Evolutionary conservation across 176 grass and related monocot species (phyloP), one percentile per base, ranked within the genome.

Genomic region (Avena sativa): DNA sequence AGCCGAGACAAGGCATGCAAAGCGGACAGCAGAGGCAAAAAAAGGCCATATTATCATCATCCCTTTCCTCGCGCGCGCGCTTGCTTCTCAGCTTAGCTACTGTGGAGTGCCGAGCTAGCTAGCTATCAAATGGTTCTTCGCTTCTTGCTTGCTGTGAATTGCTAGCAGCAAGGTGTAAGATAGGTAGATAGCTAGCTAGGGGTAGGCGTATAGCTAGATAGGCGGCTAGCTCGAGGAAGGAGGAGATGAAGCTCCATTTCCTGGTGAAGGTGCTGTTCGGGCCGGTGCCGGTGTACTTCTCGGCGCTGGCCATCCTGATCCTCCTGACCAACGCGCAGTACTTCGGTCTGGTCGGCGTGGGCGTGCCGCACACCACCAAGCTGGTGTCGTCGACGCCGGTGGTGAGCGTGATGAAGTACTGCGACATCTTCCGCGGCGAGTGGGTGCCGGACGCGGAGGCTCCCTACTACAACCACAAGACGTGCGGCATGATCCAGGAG

Each of bases 361-460:
- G 81, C 26, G 89, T 91, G 70, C 90, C 90, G 13, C 90, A 19
- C 52, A 5, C 82, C 44, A 67, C 90, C 1, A 91, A 91, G 82
- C 71, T 91, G 44, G 78, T 44, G 1, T 88, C 90, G 1, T 86
- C 90, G 12, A 56, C 55, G 56, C 90, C 83, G 79, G 86, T 92
- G 62, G 90, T 88, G 30, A 90, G 91, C 85, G 88, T 90, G 12
- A 93, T 87, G 85, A 90, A 85, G 85, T 87, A 87, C 85, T 93
- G 91, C 88, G 91, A 93, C 85, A 93, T 93, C 81, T 93, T 93
- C 85, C 85, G 88, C 76, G 91, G 91, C 17, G 91, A 93, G 88
- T 93, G 91, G 91, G 91, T 90, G 23, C 88, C 88, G 0, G 88
- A 93, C 88, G 0, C 56, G 12, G 81, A 90, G 23, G 91, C 91